Conservation (phyloP, 805 yeast species). For the Peterozyma xylosa region DNA sequence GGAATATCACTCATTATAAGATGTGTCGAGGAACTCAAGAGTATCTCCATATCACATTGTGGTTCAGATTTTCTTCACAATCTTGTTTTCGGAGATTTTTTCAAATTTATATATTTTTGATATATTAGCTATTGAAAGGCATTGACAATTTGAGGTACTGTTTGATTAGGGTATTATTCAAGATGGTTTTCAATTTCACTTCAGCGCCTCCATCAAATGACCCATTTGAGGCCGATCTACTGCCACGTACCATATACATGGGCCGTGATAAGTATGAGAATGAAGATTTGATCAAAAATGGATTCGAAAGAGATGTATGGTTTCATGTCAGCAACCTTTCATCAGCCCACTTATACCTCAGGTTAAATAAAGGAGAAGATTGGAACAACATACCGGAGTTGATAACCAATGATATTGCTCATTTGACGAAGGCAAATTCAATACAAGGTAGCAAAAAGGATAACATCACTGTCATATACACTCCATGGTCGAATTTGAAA, state of each 20-base stretch:
- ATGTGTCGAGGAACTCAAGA: too few relatives aligned
- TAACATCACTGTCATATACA: constrained; percentile 59
- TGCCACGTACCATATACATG: constrained; percentile 42
- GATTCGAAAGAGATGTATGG: constrained; percentile 65
- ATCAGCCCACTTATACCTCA: constrained; percentile 70
- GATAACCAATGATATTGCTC: constrained; percentile 46
- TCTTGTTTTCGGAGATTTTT: too few relatives aligned
- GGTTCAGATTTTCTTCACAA: too few relatives aligned
- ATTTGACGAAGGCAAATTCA: constrained; percentile 70
- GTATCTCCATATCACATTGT: too few relatives aligned
- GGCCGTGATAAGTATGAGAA: constrained; percentile 74
- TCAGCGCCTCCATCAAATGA: constrained; percentile 26
- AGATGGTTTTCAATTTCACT: constrained; percentile 38
- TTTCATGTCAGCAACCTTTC: constrained; percentile 74
- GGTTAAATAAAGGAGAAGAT: constrained; percentile 40
- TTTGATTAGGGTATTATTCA: neutral
- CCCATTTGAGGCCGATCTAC: constrained; percentile 13
- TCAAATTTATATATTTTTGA: too few relatives aligned
- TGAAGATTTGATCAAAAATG: constrained; percentile 51
- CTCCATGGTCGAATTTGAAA: constrained; percentile 66
- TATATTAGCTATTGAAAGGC: too few relatives aligned
- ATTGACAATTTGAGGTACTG: too few relatives aligned
- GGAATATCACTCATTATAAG: too few relatives aligned
- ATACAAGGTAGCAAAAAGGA: constrained; percentile 68
- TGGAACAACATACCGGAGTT: constrained; percentile 44